Conservation (phyloP, 2,329 filamentous ascomycete genomes). For the Nemania bipapillata region DNA sequence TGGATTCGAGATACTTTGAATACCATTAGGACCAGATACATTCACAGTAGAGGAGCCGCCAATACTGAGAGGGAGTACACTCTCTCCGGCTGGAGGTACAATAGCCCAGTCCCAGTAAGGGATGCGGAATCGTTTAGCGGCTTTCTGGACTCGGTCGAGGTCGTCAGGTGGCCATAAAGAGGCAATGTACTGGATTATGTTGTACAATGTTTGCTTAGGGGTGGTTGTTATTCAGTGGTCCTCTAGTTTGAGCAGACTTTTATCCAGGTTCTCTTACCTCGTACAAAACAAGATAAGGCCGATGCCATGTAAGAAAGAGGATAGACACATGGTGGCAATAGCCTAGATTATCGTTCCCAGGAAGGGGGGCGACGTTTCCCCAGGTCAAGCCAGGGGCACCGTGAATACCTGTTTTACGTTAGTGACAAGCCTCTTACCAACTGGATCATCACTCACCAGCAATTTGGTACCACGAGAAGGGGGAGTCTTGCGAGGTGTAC, state of each 20-base stretch:
- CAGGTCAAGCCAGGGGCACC: slow-evolving; percentile 73
- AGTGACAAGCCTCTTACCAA: slow-evolving; percentile 25
- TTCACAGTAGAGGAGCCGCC: slow-evolving; percentile 57
- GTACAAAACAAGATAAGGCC: slow-evolving; percentile 76
- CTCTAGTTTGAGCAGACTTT: background rate
- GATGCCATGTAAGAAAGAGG: slow-evolving; percentile 84
- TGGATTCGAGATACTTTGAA: slow-evolving; percentile 69
- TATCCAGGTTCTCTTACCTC: slow-evolving; percentile 57
- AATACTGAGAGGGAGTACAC: slow-evolving; percentile 61
- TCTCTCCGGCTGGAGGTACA: slow-evolving; percentile 60
- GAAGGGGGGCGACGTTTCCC: slow-evolving; percentile 62
- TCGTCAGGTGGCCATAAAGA: slow-evolving; percentile 56
- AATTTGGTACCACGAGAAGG: slow-evolving; percentile 81
- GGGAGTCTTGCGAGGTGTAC: slow-evolving; percentile 68
- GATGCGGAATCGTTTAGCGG: slow-evolving; percentile 64
- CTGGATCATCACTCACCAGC: slow-evolving; percentile 63
- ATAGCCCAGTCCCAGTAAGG: slow-evolving; percentile 71
- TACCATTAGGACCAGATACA: slow-evolving; percentile 66
- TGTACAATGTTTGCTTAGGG: slow-evolving; percentile 55
- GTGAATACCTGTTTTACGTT: slow-evolving; percentile 72
- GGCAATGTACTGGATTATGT: slow-evolving; percentile 51
- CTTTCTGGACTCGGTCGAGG: slow-evolving; percentile 61
- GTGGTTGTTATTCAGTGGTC: background rate
- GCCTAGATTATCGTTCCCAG: slow-evolving; percentile 67
- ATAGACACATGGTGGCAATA: slow-evolving; percentile 82